Conservation (phyloP, 257 asterid genomes). For the Scutellaria baicalensis region DNA sequence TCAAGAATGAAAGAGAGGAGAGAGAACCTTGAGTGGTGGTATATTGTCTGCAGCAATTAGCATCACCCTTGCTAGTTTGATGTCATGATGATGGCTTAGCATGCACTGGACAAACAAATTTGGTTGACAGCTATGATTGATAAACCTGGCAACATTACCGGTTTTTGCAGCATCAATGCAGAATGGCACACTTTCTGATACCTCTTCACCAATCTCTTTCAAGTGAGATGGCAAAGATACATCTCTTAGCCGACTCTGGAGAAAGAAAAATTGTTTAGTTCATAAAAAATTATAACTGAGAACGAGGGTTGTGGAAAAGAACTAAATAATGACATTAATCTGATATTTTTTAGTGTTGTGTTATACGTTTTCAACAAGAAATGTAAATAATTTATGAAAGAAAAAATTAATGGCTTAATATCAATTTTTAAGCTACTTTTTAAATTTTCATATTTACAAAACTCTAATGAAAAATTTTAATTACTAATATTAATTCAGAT, state of each 20-base stretch:
- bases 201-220: constrained; percentile 33
- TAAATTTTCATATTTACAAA: too few species aligned
- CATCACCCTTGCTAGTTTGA: constrained; percentile 56
- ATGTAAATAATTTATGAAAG: too few species aligned
- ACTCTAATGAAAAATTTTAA: too few species aligned
- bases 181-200: constrained; percentile 51
- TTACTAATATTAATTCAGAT: too few species aligned
- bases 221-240: constrained; percentile 54
- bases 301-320: too few species aligned
- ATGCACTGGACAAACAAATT: constrained; percentile 83
- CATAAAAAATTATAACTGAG: background rate
- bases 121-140: constrained; percentile 86
- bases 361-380: too few species aligned
- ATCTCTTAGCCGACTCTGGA: constrained; percentile 72
- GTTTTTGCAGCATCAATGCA: constrained; percentile 76
- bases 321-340: too few species aligned
- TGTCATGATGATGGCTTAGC: constrained; percentile 59
- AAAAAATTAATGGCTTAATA: too few species aligned
- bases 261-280: background rate
- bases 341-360: too few species aligned
- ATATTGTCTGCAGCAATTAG: constrained; percentile 82
- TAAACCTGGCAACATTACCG: constrained; percentile 71
- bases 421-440: too few species aligned
- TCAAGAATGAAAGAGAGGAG: background rate
- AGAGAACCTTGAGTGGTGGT: constrained; percentile 69